Evolutionary conservation across 1,284 basidiomycete species (phyloP), one percentile per base, ranked within the genome.

Genomic region (Rhodofomes roseus): DNA sequence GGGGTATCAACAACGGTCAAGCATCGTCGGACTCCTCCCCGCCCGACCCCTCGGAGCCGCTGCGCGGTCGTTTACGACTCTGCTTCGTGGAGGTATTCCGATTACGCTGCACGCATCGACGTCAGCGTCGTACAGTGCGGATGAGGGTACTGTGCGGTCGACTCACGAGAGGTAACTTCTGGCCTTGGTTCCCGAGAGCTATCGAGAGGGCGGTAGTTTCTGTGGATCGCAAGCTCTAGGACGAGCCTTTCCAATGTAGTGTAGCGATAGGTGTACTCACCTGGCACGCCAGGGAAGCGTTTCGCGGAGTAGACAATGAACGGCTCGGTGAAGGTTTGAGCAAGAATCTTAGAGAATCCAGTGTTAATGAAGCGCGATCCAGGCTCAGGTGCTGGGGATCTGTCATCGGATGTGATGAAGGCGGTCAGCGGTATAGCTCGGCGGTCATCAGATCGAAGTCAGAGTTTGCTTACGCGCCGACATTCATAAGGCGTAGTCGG

Each of bases 251-350:
- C 46, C 58, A 39, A 60, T 58, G 60, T 46, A 52, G 39, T 53
- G 52, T 37, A 41, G 23, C 14, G 54, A 60, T 50, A 34, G 39
- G 23, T 40, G 60, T 64, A 76, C 82, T 68, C 73, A 92, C 91
- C 89, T 77, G 92, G 90, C 36, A 96, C 93, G 48, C 94, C 94
- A 39, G 95, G 94, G 77, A 96, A 96, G 37, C 91, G 84, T 76
- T 96, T 96, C 36, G 93, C 93, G 3, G 93, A 94, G 74, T 83
- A 96, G 1, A 96, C 95, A n/a, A 86, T 84, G 70, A 97, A 96
- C 20, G 86, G 79, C n/a, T 93, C 86, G 52, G 92, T 93, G 71
- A 90, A 93, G 2, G 88, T 85, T 71, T 93, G 87, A 8, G 94
- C 92, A 20, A 95, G 82, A 5, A 95, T 85, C 23, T 88, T 87